phyloP scores from a whole-genome alignment of 768 basidiomycete species.

The Russula dissimulans region DNA sequence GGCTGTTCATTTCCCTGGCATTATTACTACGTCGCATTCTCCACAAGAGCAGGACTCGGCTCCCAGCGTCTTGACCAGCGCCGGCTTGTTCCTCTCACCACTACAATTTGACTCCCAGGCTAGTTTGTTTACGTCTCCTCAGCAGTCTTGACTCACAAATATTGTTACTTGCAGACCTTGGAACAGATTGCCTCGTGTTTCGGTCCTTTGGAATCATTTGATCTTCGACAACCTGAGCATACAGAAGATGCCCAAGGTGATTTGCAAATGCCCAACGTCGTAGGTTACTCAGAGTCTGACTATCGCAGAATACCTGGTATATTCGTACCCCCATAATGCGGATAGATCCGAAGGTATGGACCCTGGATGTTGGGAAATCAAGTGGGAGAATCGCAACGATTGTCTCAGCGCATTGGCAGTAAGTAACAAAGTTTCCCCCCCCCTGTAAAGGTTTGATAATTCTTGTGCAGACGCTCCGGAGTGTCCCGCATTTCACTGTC shows the following conservation, averaged over 20 bases:
- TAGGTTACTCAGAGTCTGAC: background rate
- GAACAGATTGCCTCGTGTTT: constrained; percentile 47
- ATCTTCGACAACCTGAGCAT: constrained; percentile 21
- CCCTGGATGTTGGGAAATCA: constrained; percentile 59
- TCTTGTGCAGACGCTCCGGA: constrained; percentile 48
- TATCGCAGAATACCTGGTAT: background rate
- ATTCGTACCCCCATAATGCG: constrained; percentile 42
- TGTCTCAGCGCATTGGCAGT: constrained; percentile 67
- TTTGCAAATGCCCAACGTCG: background rate
- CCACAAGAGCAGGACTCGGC: constrained; percentile 13
- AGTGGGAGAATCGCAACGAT: constrained; percentile 71
- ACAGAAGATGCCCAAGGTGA: constrained; percentile 12
- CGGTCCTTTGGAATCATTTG: constrained; percentile 54
- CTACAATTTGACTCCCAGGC: constrained; percentile 54
- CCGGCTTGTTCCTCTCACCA: constrained; percentile 43
- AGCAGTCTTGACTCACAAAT: background rate
- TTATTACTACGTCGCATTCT: background rate
- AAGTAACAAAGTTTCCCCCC: constrained; percentile 16
- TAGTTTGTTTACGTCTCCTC: constrained; percentile 15
- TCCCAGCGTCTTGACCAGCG: constrained; percentile 23
- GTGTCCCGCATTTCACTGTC: constrained; percentile 60
- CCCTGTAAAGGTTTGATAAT: background rate
- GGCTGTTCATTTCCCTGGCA: background rate
- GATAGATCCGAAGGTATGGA: constrained; percentile 51
- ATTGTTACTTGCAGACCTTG: constrained; percentile 34